Base-by-base conservation (phyloP, 31 red algal genomes). In the Odonthalia washingtoniensis region DNA sequence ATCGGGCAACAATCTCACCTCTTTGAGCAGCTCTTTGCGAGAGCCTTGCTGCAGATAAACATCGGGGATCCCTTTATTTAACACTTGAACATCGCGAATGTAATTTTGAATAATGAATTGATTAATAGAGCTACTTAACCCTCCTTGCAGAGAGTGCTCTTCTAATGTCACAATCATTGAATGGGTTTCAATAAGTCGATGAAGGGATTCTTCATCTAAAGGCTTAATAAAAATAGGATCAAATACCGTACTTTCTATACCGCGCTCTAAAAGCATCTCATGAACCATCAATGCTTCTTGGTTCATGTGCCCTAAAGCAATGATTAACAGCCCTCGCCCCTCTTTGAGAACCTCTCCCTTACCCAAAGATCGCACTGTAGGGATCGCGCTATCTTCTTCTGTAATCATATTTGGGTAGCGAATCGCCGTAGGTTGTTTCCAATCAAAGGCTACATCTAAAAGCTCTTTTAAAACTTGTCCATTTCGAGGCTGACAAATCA, bases 151-250 rank as follows among this genome's bases (percentile, higher is more conserved):
- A 61, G 72, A 70, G 65, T 83, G 75, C 46, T 95, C 92, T 83
- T 95, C 92, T n/a, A 95, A 38, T 5, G 92, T 95, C 40, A 95
- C 87, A 28, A 95, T 78, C 57, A 88, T 83, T 38, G 91, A 74
- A 75, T 95, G 89, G 24, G 63, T 62, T 40, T 45, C 69, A 32
- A 66, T 70, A n/a, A 95, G 92, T 6, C 42, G 40, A 42, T 45
- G 79, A 1, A 95, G 42, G 70, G 92, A 46, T 28, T 95, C 88
- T 38, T 36, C 83, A 69, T 95, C 92, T 27, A 95, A 80, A 33
- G 92, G 92, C 80, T 95, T 95, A 81, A 92, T 88, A 45, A 95
- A 95, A 33, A 80, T 40, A 24, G 74, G 38, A 64, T 95, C 92
- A 33, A 81, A 81, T 9, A 95, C 80, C 6, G 90, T 95, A 44